Percentiles rank a stretch among this genome's conserved stretches.
Evolutionary conservation across 1,139 yeast species (phyloP).

Genomic region (Pichia norvegensis): DNA sequence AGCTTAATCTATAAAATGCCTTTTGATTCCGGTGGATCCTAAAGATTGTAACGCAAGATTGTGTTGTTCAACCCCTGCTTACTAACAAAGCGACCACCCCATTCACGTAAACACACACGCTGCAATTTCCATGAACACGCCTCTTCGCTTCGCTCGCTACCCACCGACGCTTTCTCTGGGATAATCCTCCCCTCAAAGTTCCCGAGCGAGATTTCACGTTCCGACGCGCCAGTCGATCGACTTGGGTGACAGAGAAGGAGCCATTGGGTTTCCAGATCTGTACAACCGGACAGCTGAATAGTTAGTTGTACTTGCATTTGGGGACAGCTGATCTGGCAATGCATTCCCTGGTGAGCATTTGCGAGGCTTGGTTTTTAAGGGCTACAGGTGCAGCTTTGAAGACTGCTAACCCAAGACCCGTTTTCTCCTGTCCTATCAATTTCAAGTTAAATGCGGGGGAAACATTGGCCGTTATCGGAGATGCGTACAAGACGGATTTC

Average conservation of each 20-base stretch:
- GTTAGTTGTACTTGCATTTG: no score
- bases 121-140: neutral
- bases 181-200: no score
- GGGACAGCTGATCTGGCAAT: no score
- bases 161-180: no score
- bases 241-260: no score
- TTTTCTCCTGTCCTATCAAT: conserved; percentile 24
- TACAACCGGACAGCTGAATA: no score
- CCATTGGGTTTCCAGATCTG: no score
- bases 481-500: conserved; percentile 35
- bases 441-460: conserved; percentile 29
- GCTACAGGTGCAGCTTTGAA: neutral
- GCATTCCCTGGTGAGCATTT: conserved; percentile 3
- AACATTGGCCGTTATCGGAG: conserved; percentile 47
- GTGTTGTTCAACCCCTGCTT: neutral
- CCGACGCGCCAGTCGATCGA: no score
- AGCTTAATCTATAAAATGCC: neutral
- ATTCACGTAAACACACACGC: neutral
- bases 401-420: conserved; percentile 8
- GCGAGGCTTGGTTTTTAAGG: conserved; percentile 10
- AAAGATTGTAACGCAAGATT: neutral
- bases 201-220: no score
- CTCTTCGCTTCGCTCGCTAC: neutral
- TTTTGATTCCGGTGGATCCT: neutral
- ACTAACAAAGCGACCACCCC: neutral